Evolutionary conservation across 192 early-diverging fungal species (phyloP).

Genomic region (Gaertneriomyces semiglobifer): DNA sequence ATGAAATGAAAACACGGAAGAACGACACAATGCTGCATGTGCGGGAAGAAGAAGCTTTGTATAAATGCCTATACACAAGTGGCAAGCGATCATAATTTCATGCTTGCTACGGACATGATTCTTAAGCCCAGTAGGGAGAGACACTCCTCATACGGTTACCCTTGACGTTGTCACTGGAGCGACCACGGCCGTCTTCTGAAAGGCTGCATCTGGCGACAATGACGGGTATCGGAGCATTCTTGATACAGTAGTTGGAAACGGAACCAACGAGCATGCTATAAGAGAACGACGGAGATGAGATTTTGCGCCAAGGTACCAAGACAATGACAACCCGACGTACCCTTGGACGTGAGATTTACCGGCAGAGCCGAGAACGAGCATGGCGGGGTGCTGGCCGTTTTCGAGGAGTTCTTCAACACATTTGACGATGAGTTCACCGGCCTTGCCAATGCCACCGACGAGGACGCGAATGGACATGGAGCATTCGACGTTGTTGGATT

Average conservation of each 20-base stretch:
- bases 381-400: constrained; percentile 18
- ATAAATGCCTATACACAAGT: too few relatives aligned
- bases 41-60: too few relatives aligned
- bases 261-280: constrained; percentile 35
- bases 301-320: background rate
- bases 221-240: constrained; percentile 36
- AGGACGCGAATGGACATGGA: constrained; percentile 31
- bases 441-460: constrained; percentile 3
- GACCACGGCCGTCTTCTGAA: constrained; percentile 26
- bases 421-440: constrained; percentile 33
- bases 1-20: too few relatives aligned
- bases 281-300: background rate
- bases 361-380: constrained; percentile 42
- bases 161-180: background rate
- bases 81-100: too few relatives aligned
- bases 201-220: constrained; percentile 35
- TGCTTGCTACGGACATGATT: too few relatives aligned
- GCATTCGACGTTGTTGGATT: constrained; percentile 25
- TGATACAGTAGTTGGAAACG: constrained; percentile 36
- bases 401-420: constrained; percentile 32
- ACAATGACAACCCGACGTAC: background rate
- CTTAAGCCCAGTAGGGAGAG: too few relatives aligned
- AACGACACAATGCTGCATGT: too few relatives aligned
- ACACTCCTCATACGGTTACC: too few relatives aligned
- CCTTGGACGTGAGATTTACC: constrained; percentile 44